phyloP scores from a whole-genome alignment of 148 eudicot species.

The Selenicereus undatus region DNA sequence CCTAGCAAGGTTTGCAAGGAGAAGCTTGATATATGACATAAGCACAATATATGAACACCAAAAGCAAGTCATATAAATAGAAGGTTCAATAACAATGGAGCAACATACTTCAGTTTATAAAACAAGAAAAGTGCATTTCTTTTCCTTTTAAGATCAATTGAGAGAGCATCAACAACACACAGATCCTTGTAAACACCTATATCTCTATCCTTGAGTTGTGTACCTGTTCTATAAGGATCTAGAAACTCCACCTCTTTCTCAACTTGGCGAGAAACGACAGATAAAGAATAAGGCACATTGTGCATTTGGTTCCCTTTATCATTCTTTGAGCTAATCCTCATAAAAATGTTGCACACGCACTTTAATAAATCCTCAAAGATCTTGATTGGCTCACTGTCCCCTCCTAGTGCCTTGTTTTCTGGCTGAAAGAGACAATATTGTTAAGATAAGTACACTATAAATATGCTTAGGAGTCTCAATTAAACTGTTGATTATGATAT shows the following conservation, averaged over 20 bases:
- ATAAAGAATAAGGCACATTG: constrained; percentile 32
- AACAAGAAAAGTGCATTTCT: constrained; percentile 66
- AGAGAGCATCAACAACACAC: constrained; percentile 50
- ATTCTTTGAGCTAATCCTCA: constrained; percentile 52
- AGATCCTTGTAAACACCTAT: constrained; percentile 62
- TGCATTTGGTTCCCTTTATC: constrained; percentile 41
- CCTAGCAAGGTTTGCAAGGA: constrained; percentile 64
- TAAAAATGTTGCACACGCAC: constrained; percentile 64
- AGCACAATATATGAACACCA: constrained; percentile 3
- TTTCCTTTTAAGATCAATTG: constrained; percentile 62
- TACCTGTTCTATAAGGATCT: constrained; percentile 58
- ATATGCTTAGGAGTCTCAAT: neutral
- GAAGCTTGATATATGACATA: constrained; percentile 44
- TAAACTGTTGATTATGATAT: neutral
- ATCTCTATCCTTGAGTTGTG: constrained; percentile 47
- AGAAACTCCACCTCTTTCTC: constrained; percentile 29
- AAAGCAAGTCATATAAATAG: neutral
- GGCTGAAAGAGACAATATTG: constrained; percentile 20
- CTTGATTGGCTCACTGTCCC: constrained; percentile 65
- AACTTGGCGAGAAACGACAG: constrained; percentile 34
- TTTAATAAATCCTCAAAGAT: constrained; percentile 74
- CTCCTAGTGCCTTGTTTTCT: constrained; percentile 35
- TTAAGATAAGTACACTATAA: neutral
- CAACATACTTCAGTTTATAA: constrained; percentile 72
- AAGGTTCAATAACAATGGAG: neutral